These are phyloP conservation scores for Leonotis leonurus DNA, from an alignment of 257 asterid genomes.

Conservation along the genomic window DNA sequence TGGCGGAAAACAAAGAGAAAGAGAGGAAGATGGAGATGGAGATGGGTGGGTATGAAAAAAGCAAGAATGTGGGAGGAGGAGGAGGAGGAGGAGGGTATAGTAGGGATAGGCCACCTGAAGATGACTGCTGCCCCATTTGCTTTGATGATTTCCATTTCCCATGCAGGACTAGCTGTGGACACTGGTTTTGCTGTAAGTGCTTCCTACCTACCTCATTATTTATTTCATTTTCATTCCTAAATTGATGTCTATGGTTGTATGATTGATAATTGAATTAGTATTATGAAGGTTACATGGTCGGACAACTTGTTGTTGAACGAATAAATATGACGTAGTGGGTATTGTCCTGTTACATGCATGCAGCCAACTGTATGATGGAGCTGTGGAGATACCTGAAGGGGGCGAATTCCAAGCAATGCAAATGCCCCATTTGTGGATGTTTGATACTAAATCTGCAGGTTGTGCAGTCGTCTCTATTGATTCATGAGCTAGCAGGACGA, in stretches of 20 bases:
- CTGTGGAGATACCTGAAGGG: slow-evolving; percentile 15
- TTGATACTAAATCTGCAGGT: slow-evolving; percentile 8
- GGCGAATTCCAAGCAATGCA: slow-evolving; percentile 12
- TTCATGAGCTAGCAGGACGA: too few species aligned
- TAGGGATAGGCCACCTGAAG: slow-evolving; percentile 22
- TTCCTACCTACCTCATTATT: not conserved
- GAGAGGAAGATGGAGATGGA: not conserved
- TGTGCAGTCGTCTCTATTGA: not conserved
- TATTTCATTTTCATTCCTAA: not conserved
- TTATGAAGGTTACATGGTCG: not conserved
- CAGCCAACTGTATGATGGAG: slow-evolving; percentile 18
- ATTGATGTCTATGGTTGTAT: not conserved
- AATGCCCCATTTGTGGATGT: slow-evolving; percentile 20
- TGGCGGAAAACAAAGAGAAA: not conserved
- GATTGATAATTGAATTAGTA: not conserved
- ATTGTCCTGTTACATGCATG: too few species aligned
- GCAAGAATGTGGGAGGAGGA: not conserved
- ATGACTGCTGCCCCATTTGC: slow-evolving; percentile 40
- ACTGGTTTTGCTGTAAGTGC: slow-evolving; percentile 33
- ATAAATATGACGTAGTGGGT: too few species aligned
- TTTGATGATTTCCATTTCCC: slow-evolving; percentile 24
- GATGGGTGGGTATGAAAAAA: not conserved
- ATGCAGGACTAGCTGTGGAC: slow-evolving; percentile 31
- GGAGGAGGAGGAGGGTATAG: slow-evolving; percentile 8
- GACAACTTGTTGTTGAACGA: not conserved